Percentiles rank a stretch among this genome's conserved stretches.
These are phyloP conservation scores for Amanita phalloides DNA, from an alignment of 768 basidiomycete genomes.

Conservation along the genomic window DNA sequence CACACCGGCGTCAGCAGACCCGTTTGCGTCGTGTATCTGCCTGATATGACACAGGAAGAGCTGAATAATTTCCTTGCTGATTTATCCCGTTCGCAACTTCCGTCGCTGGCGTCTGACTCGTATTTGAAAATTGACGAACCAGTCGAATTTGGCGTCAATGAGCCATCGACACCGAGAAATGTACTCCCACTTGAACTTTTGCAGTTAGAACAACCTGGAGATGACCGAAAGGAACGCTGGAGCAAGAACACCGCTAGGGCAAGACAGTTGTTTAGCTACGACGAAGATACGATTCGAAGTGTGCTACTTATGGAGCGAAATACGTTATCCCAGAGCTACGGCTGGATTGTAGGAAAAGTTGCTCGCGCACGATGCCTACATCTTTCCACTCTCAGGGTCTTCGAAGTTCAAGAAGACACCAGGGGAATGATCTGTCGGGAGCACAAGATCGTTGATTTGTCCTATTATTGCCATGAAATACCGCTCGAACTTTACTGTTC, in stretches of 20 bases:
- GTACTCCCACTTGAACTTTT: conserved; percentile 33
- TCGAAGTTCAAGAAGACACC: conserved; percentile 30
- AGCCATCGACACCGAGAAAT: conserved; percentile 17
- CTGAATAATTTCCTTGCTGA: conserved; percentile 50
- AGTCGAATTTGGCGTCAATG: conserved; percentile 42
- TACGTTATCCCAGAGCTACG: conserved; percentile 65
- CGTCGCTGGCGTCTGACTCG: conserved; percentile 21
- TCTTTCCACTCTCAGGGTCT: conserved; percentile 34
- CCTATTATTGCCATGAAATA: conserved; percentile 54
- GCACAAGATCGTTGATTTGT: conserved; percentile 46
- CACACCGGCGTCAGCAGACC: conserved; percentile 48
- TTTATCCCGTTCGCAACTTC: conserved; percentile 30
- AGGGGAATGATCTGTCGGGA: conserved; percentile 38
- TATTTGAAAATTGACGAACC: conserved; percentile 43
- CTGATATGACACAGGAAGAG: conserved; percentile 39
- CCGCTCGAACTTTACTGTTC: conserved; percentile 57
- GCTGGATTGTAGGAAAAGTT: conserved; percentile 59
- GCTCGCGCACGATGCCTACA: conserved; percentile 59
- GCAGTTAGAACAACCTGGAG: conserved; percentile 33
- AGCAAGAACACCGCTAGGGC: conserved; percentile 32
- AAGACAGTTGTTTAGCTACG: conserved; percentile 41
- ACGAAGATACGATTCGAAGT: conserved; percentile 45
- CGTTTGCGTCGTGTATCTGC: conserved; percentile 56
- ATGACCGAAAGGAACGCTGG: conserved; percentile 32
- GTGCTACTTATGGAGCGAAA: conserved; percentile 60